Conservation (phyloP, 441 rosid species). For the Flueggea neowawraea region DNA sequence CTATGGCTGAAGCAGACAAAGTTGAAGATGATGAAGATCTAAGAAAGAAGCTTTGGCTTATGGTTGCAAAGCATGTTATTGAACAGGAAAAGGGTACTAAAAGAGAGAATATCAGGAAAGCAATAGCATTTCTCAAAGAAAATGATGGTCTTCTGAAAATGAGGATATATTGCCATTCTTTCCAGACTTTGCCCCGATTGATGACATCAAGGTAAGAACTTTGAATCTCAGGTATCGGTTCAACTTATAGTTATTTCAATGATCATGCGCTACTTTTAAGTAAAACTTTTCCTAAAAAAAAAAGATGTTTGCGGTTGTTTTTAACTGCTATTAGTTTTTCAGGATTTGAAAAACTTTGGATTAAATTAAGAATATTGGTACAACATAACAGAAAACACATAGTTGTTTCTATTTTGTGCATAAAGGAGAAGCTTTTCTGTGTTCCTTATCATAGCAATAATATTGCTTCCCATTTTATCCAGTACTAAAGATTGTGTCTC, state of each 20-base stretch:
- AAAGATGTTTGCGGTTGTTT: no score
- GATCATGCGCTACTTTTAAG: neutral
- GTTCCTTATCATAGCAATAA: no score
- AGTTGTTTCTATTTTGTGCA: no score
- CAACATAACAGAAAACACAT: no score
- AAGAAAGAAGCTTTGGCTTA: slow-evolving; percentile 99
- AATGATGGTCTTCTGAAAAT: slow-evolving; percentile 97
- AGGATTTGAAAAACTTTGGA: no score
- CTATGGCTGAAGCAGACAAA: slow-evolving; percentile 99
- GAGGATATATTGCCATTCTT: slow-evolving; percentile 99
- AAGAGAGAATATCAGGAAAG: slow-evolving; percentile 98
- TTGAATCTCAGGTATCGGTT: neutral
- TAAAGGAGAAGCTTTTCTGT: no score
- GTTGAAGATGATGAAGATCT: slow-evolving; percentile 99
- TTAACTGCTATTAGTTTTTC: no score
- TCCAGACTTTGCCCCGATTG: slow-evolving; percentile 98
- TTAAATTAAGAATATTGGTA: no score
- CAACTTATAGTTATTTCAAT: neutral
- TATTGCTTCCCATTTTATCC: neutral
- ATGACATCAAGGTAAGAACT: slow-evolving; percentile 89
- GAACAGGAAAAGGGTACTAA: slow-evolving; percentile 96
- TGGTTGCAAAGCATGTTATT: slow-evolving; percentile 98
- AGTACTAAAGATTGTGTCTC: neutral
- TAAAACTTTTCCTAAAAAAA: no score
- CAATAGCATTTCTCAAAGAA: slow-evolving; percentile 99